A percentile compares a stretch with the other conserved stretches of the same genome.
These are phyloP conservation scores for Sambucus nigra DNA, from an alignment of 129 eudicot species.

Conservation along the genomic window DNA sequence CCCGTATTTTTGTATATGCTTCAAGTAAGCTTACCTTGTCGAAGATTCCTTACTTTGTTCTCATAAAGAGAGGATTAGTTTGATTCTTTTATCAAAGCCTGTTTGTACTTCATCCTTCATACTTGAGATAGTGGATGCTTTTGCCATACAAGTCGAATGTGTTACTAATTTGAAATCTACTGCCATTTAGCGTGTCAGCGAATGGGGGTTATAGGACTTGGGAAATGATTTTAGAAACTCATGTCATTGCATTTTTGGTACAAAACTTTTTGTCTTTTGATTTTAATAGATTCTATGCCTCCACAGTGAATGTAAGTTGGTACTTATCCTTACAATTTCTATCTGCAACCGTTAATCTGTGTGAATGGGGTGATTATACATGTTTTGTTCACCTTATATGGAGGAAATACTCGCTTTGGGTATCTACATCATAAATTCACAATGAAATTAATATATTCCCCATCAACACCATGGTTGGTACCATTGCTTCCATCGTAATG, in stretches of 20 bases:
- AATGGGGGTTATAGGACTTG: background rate
- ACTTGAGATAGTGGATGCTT: background rate
- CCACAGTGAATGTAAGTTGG: background rate
- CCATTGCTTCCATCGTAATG: no score
- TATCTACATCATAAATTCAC: background rate
- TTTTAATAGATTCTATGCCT: conserved; percentile 1
- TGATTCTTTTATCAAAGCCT: background rate
- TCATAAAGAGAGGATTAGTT: no score
- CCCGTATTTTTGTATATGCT: no score
- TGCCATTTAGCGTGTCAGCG: background rate
- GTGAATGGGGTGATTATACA: no score
- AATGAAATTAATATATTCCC: background rate
- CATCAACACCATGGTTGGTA: background rate
- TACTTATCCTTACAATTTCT: background rate
- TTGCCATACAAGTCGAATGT: background rate
- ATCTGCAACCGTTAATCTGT: background rate
- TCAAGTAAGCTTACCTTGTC: no score
- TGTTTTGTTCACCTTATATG: no score
- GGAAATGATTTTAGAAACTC: background rate
- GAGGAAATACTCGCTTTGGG: no score
- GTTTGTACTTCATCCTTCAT: background rate
- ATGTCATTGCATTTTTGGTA: background rate
- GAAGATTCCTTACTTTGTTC: no score
- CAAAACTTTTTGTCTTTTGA: background rate
- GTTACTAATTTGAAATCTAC: background rate